Evolutionary conservation across 257 asterid species (phyloP), one percentile per base, ranked within the genome.

Genomic region (Rauvolfia tetraphylla): DNA sequence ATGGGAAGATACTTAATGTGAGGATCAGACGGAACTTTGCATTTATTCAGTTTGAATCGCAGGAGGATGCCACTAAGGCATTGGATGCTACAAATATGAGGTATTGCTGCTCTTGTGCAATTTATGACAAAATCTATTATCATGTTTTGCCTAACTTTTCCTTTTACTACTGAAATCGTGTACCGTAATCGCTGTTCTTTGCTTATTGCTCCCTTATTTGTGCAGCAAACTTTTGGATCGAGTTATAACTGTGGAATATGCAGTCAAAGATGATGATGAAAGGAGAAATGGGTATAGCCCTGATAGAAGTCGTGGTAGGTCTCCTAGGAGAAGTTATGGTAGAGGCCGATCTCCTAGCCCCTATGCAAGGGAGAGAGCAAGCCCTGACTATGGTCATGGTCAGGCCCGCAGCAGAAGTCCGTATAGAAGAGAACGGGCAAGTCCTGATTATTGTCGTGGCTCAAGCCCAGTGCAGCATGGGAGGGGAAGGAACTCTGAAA

Each of bases 1-100:
- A 87, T 71, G 97, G 97, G n/a, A 91, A 86, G 80, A 83, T 93
- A 71, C 74, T 83, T 62, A 89, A 91, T 70, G 88, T 88, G 61
- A 86, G 98, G 93, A 89, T 93, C 79, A 78, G 98, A 71, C 84
- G 87, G 79, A 91, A 89, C 83, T 93, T 93, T 76, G 96, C 96
- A 7, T 93, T 93, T 71, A 80, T 93, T 76, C 97, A 93, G 78
- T 93, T 66, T 76, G 97, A 91, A 83, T 7, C 85, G 7, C 93
- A 56, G 76, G 98, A 91, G 68, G 97, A 89, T 57, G 98, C 96
- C 51, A 85, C 92, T 44, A 89, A 79, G 83, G 97, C 98, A 49
- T 75, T 89, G 81, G 97, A 91, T 73, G 96, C 97, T 51, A 91
- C 95, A 31, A 83, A 93, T 82, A 58, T 87, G 89, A 93, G 93